Evolutionary conservation across 805 yeast genomes (phyloP), one percentile per base, ranked within the genome.

Genomic region (Pichia cephalocereana): DNA sequence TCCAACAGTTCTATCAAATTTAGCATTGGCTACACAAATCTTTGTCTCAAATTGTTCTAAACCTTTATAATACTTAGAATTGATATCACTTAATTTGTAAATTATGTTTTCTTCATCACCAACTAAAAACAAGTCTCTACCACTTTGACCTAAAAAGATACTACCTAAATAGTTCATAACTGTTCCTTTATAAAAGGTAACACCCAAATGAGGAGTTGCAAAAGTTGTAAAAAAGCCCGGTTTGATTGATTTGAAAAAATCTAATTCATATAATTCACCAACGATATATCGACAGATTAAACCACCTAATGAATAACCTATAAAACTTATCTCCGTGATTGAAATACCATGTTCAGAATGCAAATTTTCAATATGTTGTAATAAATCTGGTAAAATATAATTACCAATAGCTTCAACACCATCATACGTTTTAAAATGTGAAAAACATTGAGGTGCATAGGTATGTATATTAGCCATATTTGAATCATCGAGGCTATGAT

Each of bases 221-320:
- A 91, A 76, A 0, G 88, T 80, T 3, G 83, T 70, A 53, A 80
- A 83, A 38, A 72, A 55, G 23, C 75, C 68, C 0, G 96, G 96
- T 49, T 73, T 71, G 19, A 86, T 72, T 1, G 58, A 57, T 2
- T 75, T 75, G 56, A 81, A 86, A 60, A 73, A 76, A 1, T 71
- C 75, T 57, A 65, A 34, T 64, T 70, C 51, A 67, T 71, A 56
- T 69, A 75, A 52, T 70, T 82, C 64, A 62, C 75, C 57, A 43
- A 89, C 72, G 27, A 88, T 82, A 62, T 86, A 89, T 45, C 97
- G 70, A 0, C 89, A 72, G 32, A 91, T 79, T 36, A 90, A 66
- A 0, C 98, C 98, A 23, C 98, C 97, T 50, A 91, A 68, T 0
- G 96, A 86, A 63, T 90, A 91, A 0, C 98, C 96, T 3, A 86